Evolutionary conservation across 306 rosid species (phyloP), one percentile per base, ranked within the genome.

Genomic region (Quercus variabilis): DNA sequence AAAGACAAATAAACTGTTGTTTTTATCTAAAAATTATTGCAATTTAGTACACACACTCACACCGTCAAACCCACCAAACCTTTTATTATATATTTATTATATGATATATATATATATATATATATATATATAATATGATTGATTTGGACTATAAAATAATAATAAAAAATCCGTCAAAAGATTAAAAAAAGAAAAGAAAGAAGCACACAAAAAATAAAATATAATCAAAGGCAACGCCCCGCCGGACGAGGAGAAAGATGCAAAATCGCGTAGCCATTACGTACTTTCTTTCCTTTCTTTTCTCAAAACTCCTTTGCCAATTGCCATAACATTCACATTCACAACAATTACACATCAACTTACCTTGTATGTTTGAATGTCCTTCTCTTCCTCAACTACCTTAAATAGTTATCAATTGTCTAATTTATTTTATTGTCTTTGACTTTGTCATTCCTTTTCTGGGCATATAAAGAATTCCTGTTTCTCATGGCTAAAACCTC

Each of bases 261-360:
- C 75, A 28, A 20, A 41, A 13, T 72, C 15, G 81, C 83, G 81
- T 77, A 73, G 75, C 60, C 60, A 21, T 76, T 54, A 56, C 83
- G 80, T 77, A 9, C 79, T 26, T 81, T 25, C 12, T 35, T 8
- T 55, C 21, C 58, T 56, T 62, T 69, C 28, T 23, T 67, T 20
- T 58, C 12, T 20, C 14, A 2, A 3, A 4, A 31, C 19, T 19
- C 60, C 20, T 68, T 78, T 38, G 35, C 52, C 30, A 26, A 60
- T 49, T 49, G 54, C 54, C 17, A 49, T 46, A 3, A 46, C 3
- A 46, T 9, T 46, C 52, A 10, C 12, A 46, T 12, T 49, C 17
- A 12, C 54, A 49, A 49, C 54, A 3, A 49, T 12, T 49, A 12
- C 30, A 35, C 5, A 57, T 21, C 26, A 30, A 60, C 6, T 73